Base-by-base conservation (phyloP, 495 filamentous ascomycete species). In the Amphirosellinia nigrospora region DNA sequence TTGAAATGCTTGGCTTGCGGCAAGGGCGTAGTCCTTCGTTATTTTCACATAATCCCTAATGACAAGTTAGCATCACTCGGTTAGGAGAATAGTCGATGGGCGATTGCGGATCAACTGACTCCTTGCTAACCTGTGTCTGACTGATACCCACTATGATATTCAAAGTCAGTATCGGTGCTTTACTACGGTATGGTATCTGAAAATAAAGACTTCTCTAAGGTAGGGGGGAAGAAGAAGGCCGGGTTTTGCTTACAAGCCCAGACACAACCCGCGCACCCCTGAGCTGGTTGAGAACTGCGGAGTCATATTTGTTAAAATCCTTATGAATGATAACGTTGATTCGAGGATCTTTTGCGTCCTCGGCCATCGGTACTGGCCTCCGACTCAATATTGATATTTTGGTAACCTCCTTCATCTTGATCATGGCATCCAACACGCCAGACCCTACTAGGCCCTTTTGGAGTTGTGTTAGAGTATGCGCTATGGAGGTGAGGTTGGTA, bases 311-410 rank as follows among this genome's bases (percentile, higher is more conserved):
- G 11, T 80, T 75, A 70, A 90, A 94, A 76, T 93, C 88, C 45
- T 86, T 85, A 70, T 93, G 89, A 1, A 88, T 80, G 69, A 92
- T 89, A 50, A 92, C 86, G n/a, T 86, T 83, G 43, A 88, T 83
- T 36, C 85, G 83, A 15, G 77, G 77, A 68, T 90, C 86, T 38
- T 84, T 83, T 55, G 83, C 77, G n/a, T 86, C 86, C 34, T 90
- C 87, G 43, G 83, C 87, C 84, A 91, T 87, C 9, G 82, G 79
- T 0, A 93, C 89, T 1, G 91, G 89, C 36, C 89, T 80, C 9
- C 91, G 84, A 59, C 83, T 89, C 63, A 94, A 82, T 70, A 93
- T 86, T 16, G 88, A 90, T 73, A 94, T 86, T 36, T 86, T 88
- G 46, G 85, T 84, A 69, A 93, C 75, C 2, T 81, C 77, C 28